Conservation (phyloP, 345 rosid genomes). For the Heritiera fomes region DNA sequence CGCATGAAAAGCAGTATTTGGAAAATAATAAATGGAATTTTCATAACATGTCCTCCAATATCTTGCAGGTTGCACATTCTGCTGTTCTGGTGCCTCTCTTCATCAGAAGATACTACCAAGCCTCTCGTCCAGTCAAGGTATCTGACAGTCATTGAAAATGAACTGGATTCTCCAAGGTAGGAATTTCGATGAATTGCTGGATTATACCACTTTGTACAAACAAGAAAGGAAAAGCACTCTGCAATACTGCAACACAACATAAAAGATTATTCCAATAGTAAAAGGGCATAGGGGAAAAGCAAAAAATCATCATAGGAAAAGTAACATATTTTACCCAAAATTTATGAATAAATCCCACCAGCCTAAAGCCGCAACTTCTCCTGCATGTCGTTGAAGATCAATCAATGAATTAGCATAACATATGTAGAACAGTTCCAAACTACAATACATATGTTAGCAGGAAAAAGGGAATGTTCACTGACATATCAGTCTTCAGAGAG, state of each 20-base stretch:
- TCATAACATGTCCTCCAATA: conserved; percentile 91
- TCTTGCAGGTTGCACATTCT: conserved; percentile 74
- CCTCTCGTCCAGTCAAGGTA: conserved; percentile 77
- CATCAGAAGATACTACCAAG: conserved; percentile 56
- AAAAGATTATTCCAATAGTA: conserved; percentile 17
- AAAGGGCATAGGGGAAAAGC: neutral
- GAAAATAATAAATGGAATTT: conserved; percentile 67
- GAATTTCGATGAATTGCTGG: conserved; percentile 80
- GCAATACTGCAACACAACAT: conserved; percentile 62
- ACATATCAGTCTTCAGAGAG: neutral
- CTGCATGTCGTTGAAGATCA: conserved; percentile 40
- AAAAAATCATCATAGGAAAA: conserved; percentile 13
- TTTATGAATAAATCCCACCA: conserved; percentile 98
- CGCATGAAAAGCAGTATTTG: conserved; percentile 86
- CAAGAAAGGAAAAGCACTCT: conserved; percentile 91
- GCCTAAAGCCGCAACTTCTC: conserved; percentile 80
- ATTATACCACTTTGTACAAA: conserved; percentile 85
- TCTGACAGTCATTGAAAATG: conserved; percentile 53
- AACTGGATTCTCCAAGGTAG: conserved; percentile 49
- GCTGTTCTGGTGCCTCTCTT: conserved; percentile 47
- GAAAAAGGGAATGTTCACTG: neutral
- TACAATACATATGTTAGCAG: neutral
- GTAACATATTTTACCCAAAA: conserved; percentile 56
- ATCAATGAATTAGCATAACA: neutral
- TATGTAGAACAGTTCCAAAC: neutral